These are phyloP conservation scores for Camellia japonica DNA, from an alignment of 148 eudicot genomes.

Conservation along the genomic window DNA sequence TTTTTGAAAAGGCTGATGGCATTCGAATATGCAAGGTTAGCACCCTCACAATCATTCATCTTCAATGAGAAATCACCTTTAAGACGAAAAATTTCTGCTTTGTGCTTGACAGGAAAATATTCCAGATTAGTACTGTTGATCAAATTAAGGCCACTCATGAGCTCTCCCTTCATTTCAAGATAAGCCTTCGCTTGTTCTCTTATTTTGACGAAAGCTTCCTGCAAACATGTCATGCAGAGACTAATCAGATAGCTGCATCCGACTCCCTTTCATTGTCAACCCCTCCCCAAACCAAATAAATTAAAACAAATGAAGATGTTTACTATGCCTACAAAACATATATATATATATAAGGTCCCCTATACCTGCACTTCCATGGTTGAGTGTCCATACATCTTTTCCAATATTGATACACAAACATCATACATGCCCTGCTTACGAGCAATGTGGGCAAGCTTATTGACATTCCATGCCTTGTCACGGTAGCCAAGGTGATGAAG, in stretches of 20 bases:
- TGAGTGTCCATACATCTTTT: slow-evolving; percentile 96
- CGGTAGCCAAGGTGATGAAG: slow-evolving; percentile 98
- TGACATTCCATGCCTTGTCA: slow-evolving; percentile 99
- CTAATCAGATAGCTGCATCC: slow-evolving; percentile 19
- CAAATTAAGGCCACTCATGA: slow-evolving; percentile 82
- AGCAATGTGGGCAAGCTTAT: slow-evolving; percentile 91
- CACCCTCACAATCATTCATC: slow-evolving; percentile 89
- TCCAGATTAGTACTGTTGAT: slow-evolving; percentile 91
- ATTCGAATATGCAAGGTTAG: slow-evolving; percentile 89
- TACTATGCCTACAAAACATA: slow-evolving; percentile 54
- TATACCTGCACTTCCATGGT: slow-evolving; percentile 99
- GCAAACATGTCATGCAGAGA: slow-evolving; percentile 26
- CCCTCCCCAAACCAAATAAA: not conserved
- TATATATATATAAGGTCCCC: too few relatives aligned
- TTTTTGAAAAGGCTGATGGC: slow-evolving; percentile 83
- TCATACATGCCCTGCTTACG: slow-evolving; percentile 93
- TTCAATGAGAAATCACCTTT: slow-evolving; percentile 86
- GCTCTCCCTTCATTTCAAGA: slow-evolving; percentile 95
- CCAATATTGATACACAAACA: slow-evolving; percentile 90
- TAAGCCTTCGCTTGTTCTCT: slow-evolving; percentile 98
- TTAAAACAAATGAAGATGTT: not conserved
- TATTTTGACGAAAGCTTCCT: slow-evolving; percentile 96
- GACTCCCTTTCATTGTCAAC: too few relatives aligned
- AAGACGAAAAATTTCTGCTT: slow-evolving; percentile 89
- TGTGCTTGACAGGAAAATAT: slow-evolving; percentile 86